Evolutionary conservation across 164 flowering plant species (phyloP).

Genomic region (Aristolochia fimbriata): DNA sequence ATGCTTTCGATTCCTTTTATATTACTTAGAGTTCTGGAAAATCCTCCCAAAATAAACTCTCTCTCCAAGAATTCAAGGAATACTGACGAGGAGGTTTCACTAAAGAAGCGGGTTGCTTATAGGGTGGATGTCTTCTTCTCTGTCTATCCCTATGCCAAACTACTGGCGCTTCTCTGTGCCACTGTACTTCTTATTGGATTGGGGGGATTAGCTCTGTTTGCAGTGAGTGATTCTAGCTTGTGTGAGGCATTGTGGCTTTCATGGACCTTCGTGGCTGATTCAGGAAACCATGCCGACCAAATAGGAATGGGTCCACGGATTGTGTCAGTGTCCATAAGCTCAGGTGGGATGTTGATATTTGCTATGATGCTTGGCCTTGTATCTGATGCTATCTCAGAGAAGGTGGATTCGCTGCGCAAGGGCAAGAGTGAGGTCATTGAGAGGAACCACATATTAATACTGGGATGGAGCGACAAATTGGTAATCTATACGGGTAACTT

Average conservation of each 20-base stretch:
- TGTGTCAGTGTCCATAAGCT: slow-evolving; percentile 78
- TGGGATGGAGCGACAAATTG: slow-evolving; percentile 99
- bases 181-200: slow-evolving; percentile 74
- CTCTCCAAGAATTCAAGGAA: slow-evolving; percentile 27
- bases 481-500: slow-evolving; percentile 18
- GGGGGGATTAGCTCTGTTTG: slow-evolving; percentile 89
- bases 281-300: slow-evolving; percentile 89
- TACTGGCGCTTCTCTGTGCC: slow-evolving; percentile 87
- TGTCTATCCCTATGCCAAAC: slow-evolving; percentile 83
- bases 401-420: slow-evolving; percentile 82
- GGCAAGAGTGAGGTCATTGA: slow-evolving; percentile 97
- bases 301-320: slow-evolving; percentile 76
- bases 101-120: slow-evolving; percentile 84
- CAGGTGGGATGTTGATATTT: slow-evolving; percentile 95
- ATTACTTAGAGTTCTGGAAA: slow-evolving; percentile 57
- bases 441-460: slow-evolving; percentile 73
- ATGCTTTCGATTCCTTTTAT: slow-evolving; percentile 54
- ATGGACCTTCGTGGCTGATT: slow-evolving; percentile 89
- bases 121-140: slow-evolving; percentile 88
- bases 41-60: slow-evolving; percentile 39
- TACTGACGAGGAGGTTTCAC: slow-evolving; percentile 70
- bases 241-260: slow-evolving; percentile 89
- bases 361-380: slow-evolving; percentile 99
- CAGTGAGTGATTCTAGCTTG: slow-evolving; percentile 66
- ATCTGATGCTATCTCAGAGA: slow-evolving; percentile 93